Base-by-base conservation (phyloP, 1,284 basidiomycete species). In the Rhodotorula sp. region DNA sequence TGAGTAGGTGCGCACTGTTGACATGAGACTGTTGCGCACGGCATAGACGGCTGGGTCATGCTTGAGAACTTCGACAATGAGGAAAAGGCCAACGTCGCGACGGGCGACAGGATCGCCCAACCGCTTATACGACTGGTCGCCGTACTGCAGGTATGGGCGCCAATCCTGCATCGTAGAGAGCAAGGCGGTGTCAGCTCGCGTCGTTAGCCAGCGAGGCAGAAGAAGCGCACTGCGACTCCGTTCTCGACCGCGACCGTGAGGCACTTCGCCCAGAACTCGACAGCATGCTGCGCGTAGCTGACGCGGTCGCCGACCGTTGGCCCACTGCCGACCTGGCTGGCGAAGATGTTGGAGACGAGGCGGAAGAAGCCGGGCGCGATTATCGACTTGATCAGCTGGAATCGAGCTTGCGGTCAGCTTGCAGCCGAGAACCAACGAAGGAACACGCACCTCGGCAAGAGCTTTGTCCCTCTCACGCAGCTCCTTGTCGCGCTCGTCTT, bases 221-320 rank as follows among this genome's bases (percentile, higher is more conserved):
- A 19, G 57, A 50, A 16, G 77, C 83, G 76, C 67, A 88, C 88
- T 77, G 84, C 82, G 69, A 84, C 80, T 17, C 84, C 84, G 71
- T 89, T 88, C 66, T 87, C 86, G 14, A 91, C 87, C 17, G 90
- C 79, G 34, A 91, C 86, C 50, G 85, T 85, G 0, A 87, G 88
- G 77, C 90, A 93, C 13, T 88, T 87, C 5, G 90, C 85, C 91
- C 91, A 95, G 77, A 88, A 90, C 72, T 89, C 87, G 27, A 92
- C 85, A 82, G 91, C 87, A 52, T 83, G 79, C 73, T 88, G 86
- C 2, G 80, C 71, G 48, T 79, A 74, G 9, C 81, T 67, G 80
- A 81, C 57, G 70, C 78, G 76, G 62, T 75, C 65, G 78, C 82
- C 7, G 63, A 77, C 21, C 1, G 56, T 72, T 4, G 72, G 67